Base-by-base conservation (phyloP, 495 filamentous ascomycete genomes). In the Penicillium paxilli region DNA sequence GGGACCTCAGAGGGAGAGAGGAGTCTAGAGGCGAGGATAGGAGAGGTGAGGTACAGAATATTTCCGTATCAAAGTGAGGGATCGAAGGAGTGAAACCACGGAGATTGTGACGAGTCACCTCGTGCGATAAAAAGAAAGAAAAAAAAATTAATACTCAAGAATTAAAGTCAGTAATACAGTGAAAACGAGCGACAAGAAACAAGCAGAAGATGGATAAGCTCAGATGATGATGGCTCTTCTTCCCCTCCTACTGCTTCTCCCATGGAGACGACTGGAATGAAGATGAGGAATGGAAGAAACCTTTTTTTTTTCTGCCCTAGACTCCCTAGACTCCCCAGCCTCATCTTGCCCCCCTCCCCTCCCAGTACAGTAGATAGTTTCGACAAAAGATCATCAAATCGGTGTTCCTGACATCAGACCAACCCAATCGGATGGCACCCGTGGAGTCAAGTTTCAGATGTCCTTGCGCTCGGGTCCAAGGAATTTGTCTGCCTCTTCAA, bases 361-460 rank as follows among this genome's bases (percentile, higher is more conserved):
- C 11, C 26, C 5, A 28, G 5, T 5, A 28, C 26, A 28, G 5
- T 28, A n/a, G n/a, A n/a, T n/a, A n/a, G n/a, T 38, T 1, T 38
- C 11, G 35, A 38, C 35, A 7, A 5, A 28, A 19, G 35, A 38
- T 16, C n/a, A 38, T 38, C n/a, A 21, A 20, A 45, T 47, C 40
- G 24, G 42, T 51, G 51, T 64, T 37, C 58, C 54, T 62, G 58
- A 58, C 47, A 53, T 57, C 47, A 52, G 51, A 35, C 30, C 12
- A 17, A n/a, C 25, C 53, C 63, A 66, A 66, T 64, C 60, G 63
- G 63, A 59, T 51, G 26, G 8, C 5, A 42, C 33, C 59, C 60
- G 51, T 59, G 59, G 55, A 57, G 44, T 44, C 59, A 20, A n/a
- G 57, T 64, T 58, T 64, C 58, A 60, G 54, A 21, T 58, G 41